A percentile compares a stretch with the other conserved stretches of the same genome.
These are phyloP conservation scores for Infundibulicybe gibba DNA, from an alignment of 768 basidiomycete species.

Conservation along the genomic window DNA sequence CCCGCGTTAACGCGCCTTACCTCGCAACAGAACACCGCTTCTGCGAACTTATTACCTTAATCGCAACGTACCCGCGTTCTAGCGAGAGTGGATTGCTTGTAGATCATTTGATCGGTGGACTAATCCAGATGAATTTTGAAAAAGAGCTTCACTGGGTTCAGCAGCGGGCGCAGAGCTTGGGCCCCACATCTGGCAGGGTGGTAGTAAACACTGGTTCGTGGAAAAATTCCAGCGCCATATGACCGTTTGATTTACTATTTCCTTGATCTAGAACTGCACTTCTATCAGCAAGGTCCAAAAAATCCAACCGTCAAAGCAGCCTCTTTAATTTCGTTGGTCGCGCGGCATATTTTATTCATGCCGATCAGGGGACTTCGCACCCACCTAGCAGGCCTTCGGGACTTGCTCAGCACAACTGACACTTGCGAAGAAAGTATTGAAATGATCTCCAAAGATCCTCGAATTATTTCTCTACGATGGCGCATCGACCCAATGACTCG, in stretches of 20 bases:
- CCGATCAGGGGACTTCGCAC: not conserved
- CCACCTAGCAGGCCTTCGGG: not conserved
- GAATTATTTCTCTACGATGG: not conserved
- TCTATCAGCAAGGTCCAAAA: not conserved
- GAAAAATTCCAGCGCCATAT: not conserved
- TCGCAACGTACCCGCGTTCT: not conserved
- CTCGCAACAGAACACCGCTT: conserved; percentile 5
- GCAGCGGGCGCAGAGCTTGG: not conserved
- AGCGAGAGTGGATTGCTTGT: conserved; percentile 3
- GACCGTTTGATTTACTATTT: not conserved
- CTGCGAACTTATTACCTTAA: conserved; percentile 1
- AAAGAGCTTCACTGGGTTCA: not conserved
- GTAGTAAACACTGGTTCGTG: not conserved
- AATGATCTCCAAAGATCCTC: not conserved
- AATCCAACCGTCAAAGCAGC: not conserved
- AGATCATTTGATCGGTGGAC: not conserved
- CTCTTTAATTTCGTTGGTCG: not conserved
- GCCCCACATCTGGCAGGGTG: not conserved
- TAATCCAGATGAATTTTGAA: not conserved
- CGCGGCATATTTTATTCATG: not conserved
- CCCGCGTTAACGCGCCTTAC: conserved; percentile 4
- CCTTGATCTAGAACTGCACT: not conserved
- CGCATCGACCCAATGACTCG: not conserved
- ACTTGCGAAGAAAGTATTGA: not conserved
- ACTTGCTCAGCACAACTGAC: not conserved